Evolutionary conservation across 2,329 filamentous ascomycete genomes (phyloP).

Genomic region (Endoconidiophora laricicola): DNA sequence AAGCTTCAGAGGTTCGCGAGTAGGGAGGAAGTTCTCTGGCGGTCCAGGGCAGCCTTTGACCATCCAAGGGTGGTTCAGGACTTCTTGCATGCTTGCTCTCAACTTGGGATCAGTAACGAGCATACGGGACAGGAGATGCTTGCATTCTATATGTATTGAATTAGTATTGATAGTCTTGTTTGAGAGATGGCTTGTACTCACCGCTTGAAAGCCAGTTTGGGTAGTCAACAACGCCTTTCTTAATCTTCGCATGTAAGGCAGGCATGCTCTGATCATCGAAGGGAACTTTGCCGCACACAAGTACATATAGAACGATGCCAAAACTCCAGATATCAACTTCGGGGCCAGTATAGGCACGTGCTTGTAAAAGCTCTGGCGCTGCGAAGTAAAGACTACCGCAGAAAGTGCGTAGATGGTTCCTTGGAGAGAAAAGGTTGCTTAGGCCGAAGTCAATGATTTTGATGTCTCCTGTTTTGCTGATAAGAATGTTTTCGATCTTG

Average conservation of each 20-base stretch:
- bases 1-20: constrained; percentile 67
- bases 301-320: constrained; percentile 89
- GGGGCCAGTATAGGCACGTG: constrained; percentile 83
- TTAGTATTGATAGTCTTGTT: not conserved
- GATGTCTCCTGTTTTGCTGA: constrained; percentile 97
- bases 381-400: constrained; percentile 97
- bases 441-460: constrained; percentile 98
- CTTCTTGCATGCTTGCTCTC: constrained; percentile 73
- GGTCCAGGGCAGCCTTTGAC: constrained; percentile 73
- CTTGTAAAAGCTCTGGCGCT: constrained; percentile 83
- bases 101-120: constrained; percentile 84
- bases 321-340: constrained; percentile 99
- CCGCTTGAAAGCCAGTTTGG: constrained; percentile 82
- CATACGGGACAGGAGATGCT: constrained; percentile 84
- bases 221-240: constrained; percentile 91
- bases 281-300: constrained; percentile 94
- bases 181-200: constrained; percentile 28
- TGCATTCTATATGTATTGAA: constrained; percentile 52
- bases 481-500: constrained; percentile 98
- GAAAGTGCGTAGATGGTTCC: constrained; percentile 79
- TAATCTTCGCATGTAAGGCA: constrained; percentile 94
- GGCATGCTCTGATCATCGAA: constrained; percentile 99
- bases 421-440: constrained; percentile 86
- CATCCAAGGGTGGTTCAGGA: constrained; percentile 94
- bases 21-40: constrained; percentile 77